These are phyloP conservation scores for Gnomoniopsis sp. DNA, from an alignment of 2,329 filamentous ascomycete genomes.

Conservation along the genomic window DNA sequence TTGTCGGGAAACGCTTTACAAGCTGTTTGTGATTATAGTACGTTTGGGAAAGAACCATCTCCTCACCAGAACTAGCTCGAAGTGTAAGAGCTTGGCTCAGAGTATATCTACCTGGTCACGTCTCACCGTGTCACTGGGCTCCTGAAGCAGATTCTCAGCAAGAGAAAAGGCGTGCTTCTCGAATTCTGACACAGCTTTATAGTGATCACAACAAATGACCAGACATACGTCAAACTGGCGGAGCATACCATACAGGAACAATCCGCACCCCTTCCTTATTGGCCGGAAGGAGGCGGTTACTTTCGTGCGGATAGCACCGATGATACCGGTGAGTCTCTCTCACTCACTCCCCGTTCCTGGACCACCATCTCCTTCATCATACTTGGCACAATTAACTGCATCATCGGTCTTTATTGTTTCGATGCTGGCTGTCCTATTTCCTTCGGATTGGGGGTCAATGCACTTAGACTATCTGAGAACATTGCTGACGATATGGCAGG, in stretches of 20 bases:
- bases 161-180: background rate
- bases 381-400: too few species aligned
- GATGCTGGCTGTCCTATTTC: too few species aligned
- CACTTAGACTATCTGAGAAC: background rate
- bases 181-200: background rate
- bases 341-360: background rate
- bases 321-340: slow-evolving; percentile 37
- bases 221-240: slow-evolving; percentile 28
- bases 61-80: background rate
- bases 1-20: slow-evolving; percentile 34
- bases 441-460: too few species aligned
- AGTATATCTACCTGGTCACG: background rate
- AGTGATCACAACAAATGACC: slow-evolving; percentile 26
- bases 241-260: slow-evolving; percentile 31
- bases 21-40: slow-evolving; percentile 32
- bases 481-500: slow-evolving; percentile 24
- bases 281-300: slow-evolving; percentile 33
- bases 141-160: background rate
- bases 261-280: slow-evolving; percentile 30
- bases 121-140: background rate
- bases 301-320: slow-evolving; percentile 44
- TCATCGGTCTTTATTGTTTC: background rate
- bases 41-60: background rate
- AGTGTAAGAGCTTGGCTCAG: background rate
- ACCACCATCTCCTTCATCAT: too few species aligned